A percentile compares a stretch with the other conserved stretches of the same genome.
Conservation (phyloP, 805 yeast species). For the Teunomyces pallodes region DNA sequence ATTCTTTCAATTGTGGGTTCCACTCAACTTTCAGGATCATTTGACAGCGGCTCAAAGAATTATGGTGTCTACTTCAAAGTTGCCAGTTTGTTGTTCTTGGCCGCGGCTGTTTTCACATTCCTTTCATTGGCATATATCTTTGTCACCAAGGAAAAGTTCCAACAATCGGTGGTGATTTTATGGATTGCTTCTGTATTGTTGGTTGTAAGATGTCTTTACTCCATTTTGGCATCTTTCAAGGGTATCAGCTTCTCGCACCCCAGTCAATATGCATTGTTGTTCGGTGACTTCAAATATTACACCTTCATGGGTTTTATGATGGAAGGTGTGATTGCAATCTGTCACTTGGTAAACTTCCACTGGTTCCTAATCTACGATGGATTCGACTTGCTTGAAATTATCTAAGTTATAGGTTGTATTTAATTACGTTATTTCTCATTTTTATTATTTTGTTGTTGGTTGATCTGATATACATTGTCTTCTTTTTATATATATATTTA, state of each 20-base stretch:
- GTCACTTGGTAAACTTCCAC: constrained; percentile 4
- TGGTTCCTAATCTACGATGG: constrained; percentile 5
- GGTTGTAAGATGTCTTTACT: constrained; percentile 6
- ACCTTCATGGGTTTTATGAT: constrained; percentile 7
- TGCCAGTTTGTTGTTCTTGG: constrained; percentile 6
- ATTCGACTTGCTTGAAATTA: background rate
- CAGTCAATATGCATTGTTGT: constrained; percentile 4
- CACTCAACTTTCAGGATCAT: background rate
- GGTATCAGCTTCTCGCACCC: constrained; percentile 6
- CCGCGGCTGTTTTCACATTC: background rate
- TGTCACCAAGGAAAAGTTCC: background rate
- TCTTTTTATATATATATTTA: background rate
- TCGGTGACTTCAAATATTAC: constrained; percentile 10
- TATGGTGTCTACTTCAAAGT: background rate
- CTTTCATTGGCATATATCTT: background rate
- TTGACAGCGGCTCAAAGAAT: background rate
- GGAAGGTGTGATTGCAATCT: constrained; percentile 6
- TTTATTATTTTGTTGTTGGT: background rate
- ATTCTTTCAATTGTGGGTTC: constrained; percentile 5
- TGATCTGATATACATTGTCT: too few relatives aligned
- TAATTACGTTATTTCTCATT: background rate
- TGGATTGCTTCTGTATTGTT: background rate
- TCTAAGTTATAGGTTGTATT: background rate
- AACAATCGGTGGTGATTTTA: background rate
- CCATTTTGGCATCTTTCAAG: constrained; percentile 3